Evolutionary conservation across 2,329 filamentous ascomycete species (phyloP), one percentile per base, ranked within the genome.

Genomic region (Colletotrichum chrysophilum): DNA sequence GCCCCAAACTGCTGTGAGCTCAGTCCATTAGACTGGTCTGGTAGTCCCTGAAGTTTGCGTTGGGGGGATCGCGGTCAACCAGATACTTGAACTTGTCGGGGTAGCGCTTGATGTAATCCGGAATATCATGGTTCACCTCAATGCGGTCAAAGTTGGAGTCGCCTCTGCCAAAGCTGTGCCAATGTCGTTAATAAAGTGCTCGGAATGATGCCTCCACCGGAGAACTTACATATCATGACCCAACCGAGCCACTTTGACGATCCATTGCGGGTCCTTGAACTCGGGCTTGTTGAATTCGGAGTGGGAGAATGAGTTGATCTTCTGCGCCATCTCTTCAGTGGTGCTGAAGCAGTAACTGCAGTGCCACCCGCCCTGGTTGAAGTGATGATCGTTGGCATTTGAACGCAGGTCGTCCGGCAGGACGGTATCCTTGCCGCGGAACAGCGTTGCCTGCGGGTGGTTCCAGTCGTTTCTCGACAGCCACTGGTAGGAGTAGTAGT

Each of bases 331-430:
- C 80, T 91, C 88, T 5, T 85, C 85, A 18, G 93, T 82, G 1
- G 89, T 92, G 21, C 86, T 83, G 80, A 92, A 92, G 83, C 91
- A 93, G 71, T 86, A 89, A 66, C 89, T 91, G 84, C 91, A 93
- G 81, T 93, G 91, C 91, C 91, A 93, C 0, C 84, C 88, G 1
- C 90, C 89, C 78, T 90, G 83, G 2, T 85, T 76, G 2, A 86
- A 80, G 56, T 83, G 83, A 6, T 85, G 62, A 5, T 86, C 85
- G 60, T 86, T 85, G 69, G 88, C 86, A 56, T 87, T 85, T 77
- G 86, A 86, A 28, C 91, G 88, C 66, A 93, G 84, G 78, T 91
- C 87, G 30, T 86, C 86, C 0, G 91, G 91, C 24, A 83, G 81
- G 61, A 93, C 83, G 8, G 91, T 93, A 21, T 79, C 71, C n/a